Conservation (phyloP, 2,329 filamentous ascomycete species). For the Knufia petricola region DNA sequence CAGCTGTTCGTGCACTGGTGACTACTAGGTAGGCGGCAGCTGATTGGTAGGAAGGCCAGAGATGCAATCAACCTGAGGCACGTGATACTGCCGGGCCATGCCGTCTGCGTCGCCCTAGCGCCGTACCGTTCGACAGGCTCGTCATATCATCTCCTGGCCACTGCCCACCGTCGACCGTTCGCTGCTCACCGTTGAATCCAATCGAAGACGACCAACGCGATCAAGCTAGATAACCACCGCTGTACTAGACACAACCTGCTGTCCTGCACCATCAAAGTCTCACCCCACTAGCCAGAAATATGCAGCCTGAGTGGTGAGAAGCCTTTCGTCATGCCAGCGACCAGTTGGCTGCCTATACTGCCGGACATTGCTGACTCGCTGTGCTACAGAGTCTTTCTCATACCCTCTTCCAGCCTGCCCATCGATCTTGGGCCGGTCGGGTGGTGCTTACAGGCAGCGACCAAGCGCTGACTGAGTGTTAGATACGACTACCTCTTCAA, state of each 20-base stretch:
- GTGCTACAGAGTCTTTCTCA: slow-evolving; percentile 5
- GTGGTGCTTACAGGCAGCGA: neutral
- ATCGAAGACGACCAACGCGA: neutral
- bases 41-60: no score
- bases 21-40: no score
- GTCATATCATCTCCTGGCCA: neutral
- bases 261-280: no score
- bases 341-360: neutral
- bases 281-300: no score
- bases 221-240: neutral
- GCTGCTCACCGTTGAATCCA: neutral
- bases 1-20: no score
- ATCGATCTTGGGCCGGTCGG: no score
- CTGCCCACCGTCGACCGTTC: neutral
- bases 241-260: no score
- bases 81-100: no score
- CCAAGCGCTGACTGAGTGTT: neutral
- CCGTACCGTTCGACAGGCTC: neutral
- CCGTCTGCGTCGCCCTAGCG: no score
- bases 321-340: neutral
- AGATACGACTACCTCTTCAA: slow-evolving; percentile 99
- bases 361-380: neutral
- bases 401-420: no score
- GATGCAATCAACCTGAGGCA: no score
- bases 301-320: slow-evolving; percentile 43